A percentile compares a stretch with the other conserved stretches of the same genome.
These are phyloP conservation scores for Basipetospora chlamydospora DNA, from an alignment of 2,329 filamentous ascomycete genomes.

Conservation along the genomic window DNA sequence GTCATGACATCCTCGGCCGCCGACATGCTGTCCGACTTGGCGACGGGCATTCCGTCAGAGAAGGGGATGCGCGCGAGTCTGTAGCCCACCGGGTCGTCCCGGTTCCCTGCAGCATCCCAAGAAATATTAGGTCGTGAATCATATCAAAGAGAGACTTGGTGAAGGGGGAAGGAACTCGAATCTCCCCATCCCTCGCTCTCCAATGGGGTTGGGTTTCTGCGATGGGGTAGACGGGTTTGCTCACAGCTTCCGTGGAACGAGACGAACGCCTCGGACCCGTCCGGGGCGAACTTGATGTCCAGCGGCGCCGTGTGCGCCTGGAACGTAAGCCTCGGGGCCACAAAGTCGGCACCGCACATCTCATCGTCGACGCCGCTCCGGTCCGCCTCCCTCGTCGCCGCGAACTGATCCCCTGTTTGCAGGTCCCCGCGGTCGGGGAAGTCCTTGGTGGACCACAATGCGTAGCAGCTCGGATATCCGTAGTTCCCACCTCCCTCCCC, in stretches of 20 bases:
- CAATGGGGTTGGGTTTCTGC: no score
- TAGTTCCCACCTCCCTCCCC: conserved; percentile 40
- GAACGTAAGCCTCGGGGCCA: conserved; percentile 13
- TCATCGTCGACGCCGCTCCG: conserved; percentile 11
- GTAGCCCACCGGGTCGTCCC: conserved; percentile 29
- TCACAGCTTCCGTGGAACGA: conserved; percentile 59
- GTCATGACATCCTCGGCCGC: conserved; percentile 37
- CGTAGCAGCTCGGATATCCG: conserved; percentile 49
- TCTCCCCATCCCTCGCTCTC: no score
- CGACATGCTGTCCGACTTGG: conserved; percentile 24
- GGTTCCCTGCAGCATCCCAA: conserved; percentile 20
- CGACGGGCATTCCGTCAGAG: conserved; percentile 24
- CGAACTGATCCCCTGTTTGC: conserved; percentile 1
- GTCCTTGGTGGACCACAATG: conserved; percentile 26
- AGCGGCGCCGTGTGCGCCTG: conserved; percentile 7
- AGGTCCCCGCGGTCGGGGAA: conserved; percentile 3
- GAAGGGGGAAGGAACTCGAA: not conserved
- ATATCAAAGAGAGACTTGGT: not conserved
- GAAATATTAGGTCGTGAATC: not conserved
- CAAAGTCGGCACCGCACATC: conserved; percentile 10
- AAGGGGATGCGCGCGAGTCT: conserved; percentile 27
- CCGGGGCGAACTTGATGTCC: conserved; percentile 12
- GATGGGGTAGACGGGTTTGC: conserved; percentile 9
- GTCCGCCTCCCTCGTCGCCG: not conserved
- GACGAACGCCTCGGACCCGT: conserved; percentile 46